Percentiles rank a stretch among this genome's conserved stretches.
These are phyloP conservation scores for Puccinia novopanici DNA, from an alignment of 1,284 basidiomycete genomes.

Conservation along the genomic window DNA sequence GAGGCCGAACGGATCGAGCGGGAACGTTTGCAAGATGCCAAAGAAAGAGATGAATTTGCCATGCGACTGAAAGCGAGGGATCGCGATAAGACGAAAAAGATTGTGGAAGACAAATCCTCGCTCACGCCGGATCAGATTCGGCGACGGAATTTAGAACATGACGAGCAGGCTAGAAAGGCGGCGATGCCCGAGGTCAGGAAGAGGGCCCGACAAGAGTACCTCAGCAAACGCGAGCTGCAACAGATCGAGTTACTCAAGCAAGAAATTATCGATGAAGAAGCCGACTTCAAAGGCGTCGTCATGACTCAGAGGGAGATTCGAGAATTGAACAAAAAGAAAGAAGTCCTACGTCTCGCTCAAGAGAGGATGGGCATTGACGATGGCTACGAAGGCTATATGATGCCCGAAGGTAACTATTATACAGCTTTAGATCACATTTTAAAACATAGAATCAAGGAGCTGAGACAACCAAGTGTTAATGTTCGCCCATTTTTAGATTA, in stretches of 20 bases:
- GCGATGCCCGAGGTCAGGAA: slow-evolving; percentile 81
- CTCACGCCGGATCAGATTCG: slow-evolving; percentile 74
- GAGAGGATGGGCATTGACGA: slow-evolving; percentile 90
- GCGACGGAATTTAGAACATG: slow-evolving; percentile 79
- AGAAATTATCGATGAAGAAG: slow-evolving; percentile 89
- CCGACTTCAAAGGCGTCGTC: slow-evolving; percentile 81
- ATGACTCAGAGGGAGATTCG: slow-evolving; percentile 78
- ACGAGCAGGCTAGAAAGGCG: slow-evolving; percentile 71
- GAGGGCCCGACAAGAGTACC: slow-evolving; percentile 87
- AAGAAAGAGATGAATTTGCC: slow-evolving; percentile 89
- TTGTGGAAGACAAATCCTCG: slow-evolving; percentile 89
- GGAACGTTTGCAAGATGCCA: slow-evolving; percentile 75
- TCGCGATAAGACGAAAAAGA: slow-evolving; percentile 78
- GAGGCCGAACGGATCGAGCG: slow-evolving; percentile 72
- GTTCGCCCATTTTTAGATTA: slow-evolving; percentile 67
- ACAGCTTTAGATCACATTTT: not conserved
- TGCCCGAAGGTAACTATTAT: slow-evolving; percentile 67
- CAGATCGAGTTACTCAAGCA: slow-evolving; percentile 89
- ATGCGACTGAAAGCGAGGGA: slow-evolving; percentile 82
- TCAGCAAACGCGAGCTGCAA: slow-evolving; percentile 92
- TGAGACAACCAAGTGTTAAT: slow-evolving; percentile 51
- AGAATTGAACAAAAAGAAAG: slow-evolving; percentile 87
- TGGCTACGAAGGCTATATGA: slow-evolving; percentile 87
- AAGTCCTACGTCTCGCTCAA: slow-evolving; percentile 86
- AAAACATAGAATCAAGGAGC: too few species aligned